Percentiles rank a stretch among this genome's conserved stretches.
Evolutionary conservation across 1,139 yeast genomes (phyloP).

Genomic region (Pichia cactophila): DNA sequence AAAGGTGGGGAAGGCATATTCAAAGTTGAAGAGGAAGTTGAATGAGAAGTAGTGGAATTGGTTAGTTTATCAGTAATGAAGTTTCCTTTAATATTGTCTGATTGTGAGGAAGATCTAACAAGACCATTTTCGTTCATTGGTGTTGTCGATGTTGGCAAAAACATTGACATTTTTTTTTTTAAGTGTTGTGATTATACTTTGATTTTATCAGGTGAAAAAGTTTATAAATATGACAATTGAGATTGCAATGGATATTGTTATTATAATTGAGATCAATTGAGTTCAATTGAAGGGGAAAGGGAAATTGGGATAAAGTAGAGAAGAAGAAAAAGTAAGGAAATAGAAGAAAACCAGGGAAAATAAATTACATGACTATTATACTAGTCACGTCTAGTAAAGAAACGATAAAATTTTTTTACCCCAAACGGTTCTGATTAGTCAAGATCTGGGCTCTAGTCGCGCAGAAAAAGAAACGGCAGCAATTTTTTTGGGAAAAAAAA

Average conservation of each 20-base stretch:
- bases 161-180: conserved; percentile 6
- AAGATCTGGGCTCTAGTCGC: background rate
- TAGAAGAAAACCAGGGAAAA: background rate
- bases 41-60: background rate
- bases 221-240: background rate
- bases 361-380: background rate
- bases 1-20: conserved; percentile 58
- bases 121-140: conserved; percentile 10
- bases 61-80: background rate
- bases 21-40: conserved; percentile 2
- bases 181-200: too few relatives aligned
- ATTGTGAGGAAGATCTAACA: background rate
- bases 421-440: background rate
- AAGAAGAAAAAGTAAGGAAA: background rate
- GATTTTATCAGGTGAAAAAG: too few relatives aligned
- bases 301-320: background rate
- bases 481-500: background rate
- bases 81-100: background rate
- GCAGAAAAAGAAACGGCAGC: background rate
- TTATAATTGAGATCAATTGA: conserved; percentile 6
- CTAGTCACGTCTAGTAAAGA: background rate
- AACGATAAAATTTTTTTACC: background rate
- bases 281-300: background rate
- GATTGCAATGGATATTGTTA: background rate
- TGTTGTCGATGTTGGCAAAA: conserved; percentile 11